These are phyloP conservation scores for Gillenia trifoliata DNA, from an alignment of 306 rosid species.

Conservation along the genomic window DNA sequence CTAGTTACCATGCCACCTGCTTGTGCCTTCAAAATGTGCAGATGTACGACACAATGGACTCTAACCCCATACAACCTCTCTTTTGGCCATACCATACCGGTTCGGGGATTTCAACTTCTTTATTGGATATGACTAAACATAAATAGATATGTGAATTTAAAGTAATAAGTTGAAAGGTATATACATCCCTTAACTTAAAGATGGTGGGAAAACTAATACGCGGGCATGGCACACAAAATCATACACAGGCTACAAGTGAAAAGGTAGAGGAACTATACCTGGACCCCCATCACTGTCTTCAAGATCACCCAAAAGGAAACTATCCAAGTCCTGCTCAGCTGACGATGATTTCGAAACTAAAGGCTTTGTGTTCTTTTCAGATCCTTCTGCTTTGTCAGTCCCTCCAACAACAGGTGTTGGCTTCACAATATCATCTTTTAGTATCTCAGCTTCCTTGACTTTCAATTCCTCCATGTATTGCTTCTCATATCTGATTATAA, in stretches of 20 bases:
- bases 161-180: not conserved
- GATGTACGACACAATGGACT: not conserved
- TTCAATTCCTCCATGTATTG: constrained; percentile 76
- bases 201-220: not conserved
- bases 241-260: not conserved
- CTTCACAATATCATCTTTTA: constrained; percentile 36
- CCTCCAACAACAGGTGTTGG: constrained; percentile 44
- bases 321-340: constrained; percentile 81
- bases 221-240: not conserved
- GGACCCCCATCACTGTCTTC: constrained; percentile 89
- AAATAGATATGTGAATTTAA: not conserved
- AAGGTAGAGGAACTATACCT: constrained; percentile 38
- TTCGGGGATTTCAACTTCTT: not conserved
- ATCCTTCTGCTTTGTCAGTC: constrained; percentile 48
- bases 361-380: constrained; percentile 39
- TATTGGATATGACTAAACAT: not conserved
- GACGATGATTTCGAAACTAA: constrained; percentile 60
- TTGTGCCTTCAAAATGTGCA: not conserved
- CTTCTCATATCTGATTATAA: constrained; percentile 67
- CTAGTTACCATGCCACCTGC: not conserved
- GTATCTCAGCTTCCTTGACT: constrained; percentile 59
- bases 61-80: not conserved
- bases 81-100: not conserved
- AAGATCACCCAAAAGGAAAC: constrained; percentile 93
- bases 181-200: not conserved